phyloP scores from a whole-genome alignment of 108 stramenopile species.

The Cyclostephanos tholiformis region DNA sequence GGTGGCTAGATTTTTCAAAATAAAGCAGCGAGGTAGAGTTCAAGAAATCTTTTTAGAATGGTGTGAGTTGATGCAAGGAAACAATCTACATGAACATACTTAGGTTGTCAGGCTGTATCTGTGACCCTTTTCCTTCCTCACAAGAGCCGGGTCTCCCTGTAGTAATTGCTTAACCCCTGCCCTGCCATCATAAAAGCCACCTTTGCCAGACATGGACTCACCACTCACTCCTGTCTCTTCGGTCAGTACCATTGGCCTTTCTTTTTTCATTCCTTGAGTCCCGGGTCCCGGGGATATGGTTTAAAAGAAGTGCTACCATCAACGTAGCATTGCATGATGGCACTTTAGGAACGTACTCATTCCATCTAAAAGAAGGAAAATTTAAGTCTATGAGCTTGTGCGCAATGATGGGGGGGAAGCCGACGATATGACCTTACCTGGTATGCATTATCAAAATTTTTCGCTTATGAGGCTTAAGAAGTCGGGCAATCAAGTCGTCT shows the following conservation, averaged over 20 bases:
- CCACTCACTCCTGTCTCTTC: slow-evolving; percentile 62
- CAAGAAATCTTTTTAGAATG: neutral
- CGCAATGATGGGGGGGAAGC: neutral
- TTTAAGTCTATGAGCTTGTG: neutral
- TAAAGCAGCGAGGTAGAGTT: neutral
- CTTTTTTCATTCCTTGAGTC: slow-evolving; percentile 54
- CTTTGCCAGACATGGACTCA: slow-evolving; percentile 63
- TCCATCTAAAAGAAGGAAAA: slow-evolving; percentile 18
- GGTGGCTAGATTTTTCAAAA: slow-evolving; percentile 19
- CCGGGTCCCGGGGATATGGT: slow-evolving; percentile 51
- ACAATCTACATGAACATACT: neutral
- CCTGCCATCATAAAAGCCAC: slow-evolving; percentile 63
- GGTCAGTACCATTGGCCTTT: slow-evolving; percentile 56
- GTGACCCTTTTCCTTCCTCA: slow-evolving; percentile 49
- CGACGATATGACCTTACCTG: neutral
- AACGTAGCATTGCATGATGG: slow-evolving; percentile 54
- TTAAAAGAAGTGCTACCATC: slow-evolving; percentile 56
- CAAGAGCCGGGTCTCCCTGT: slow-evolving; percentile 61
- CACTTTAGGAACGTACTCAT: slow-evolving; percentile 59
- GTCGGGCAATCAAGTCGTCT: slow-evolving; percentile 55
- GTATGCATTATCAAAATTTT: slow-evolving; percentile 43
- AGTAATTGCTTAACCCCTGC: slow-evolving; percentile 48
- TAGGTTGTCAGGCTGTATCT: slow-evolving; percentile 51
- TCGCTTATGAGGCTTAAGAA: slow-evolving; percentile 60
- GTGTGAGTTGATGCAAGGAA: neutral